Evolutionary conservation across 2,329 filamentous ascomycete species (phyloP), one percentile per base, ranked within the genome.

Genomic region (Ampelomyces quisqualis): DNA sequence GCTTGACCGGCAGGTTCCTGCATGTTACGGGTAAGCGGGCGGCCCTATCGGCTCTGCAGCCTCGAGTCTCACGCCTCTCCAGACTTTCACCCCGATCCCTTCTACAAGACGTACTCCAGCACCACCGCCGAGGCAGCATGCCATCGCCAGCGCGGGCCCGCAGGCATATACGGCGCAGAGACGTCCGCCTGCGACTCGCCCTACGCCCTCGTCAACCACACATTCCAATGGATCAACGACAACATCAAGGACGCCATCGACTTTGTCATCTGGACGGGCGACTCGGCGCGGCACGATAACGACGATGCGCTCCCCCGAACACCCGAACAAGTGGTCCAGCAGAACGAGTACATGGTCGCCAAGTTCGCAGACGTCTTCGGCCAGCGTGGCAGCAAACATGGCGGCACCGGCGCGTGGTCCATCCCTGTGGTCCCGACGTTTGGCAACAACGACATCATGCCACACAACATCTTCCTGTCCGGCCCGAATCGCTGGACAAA

Each of bases 391-490:
- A 73, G 79, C 51, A 63, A 71, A 14, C 45, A 50, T 34, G 67
- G 74, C 43, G 65, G 74, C 38, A 65, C 68, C 24, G 62, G 72
- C 47, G 79, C 81, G 42, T 78, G 90, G 43, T 69, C 77, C 9
- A 78, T 97, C 3, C 91, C 93, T 3, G 81, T 97, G 20, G 77
- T 98, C 14, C 90, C 93, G 0, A 96, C 85, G 0, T 84, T 96
- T 55, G 93, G 93, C 46, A 98, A 98, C 73, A 98, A 98, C 69
- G 93, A 98, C 62, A 90, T 98, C 43, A 81, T 96, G 45, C 93
- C 93, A 1, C 93, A 98, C 72, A 98, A 98, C 60, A 94, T 97
- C 62, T 83, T 98, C 65, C 75, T 82, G 28, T 77, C 81, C 1
- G 93, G 91, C 0, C 93, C 93, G 11, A 96, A 96, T 60, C 79